A percentile compares a stretch with the other conserved stretches of the same genome.
Conservation (phyloP, 345 rosid species). For the Pistacia integerrima region DNA sequence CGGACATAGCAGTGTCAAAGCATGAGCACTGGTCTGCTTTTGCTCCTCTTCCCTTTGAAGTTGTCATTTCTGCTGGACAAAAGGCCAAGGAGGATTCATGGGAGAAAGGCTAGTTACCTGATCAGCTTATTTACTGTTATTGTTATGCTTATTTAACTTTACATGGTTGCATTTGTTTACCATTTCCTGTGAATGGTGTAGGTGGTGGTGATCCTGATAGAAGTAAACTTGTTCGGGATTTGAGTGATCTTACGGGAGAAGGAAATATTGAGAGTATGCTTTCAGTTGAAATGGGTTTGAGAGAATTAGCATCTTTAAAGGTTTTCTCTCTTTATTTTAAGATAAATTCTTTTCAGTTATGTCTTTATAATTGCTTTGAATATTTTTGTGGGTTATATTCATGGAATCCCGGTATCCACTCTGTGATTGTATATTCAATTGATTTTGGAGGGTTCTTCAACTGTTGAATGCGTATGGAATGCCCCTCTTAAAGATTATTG, state of each 20-base stretch:
- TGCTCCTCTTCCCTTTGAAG: conserved; percentile 97
- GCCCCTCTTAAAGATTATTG: neutral
- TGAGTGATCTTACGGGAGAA: conserved; percentile 87
- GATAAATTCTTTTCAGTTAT: conserved; percentile 3
- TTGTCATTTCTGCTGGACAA: conserved; percentile 95
- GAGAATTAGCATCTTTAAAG: conserved; percentile 90
- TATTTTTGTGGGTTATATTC: neutral
- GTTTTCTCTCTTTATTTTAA: conserved; percentile 34
- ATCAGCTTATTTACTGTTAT: conserved; percentile 1
- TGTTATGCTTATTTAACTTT: neutral
- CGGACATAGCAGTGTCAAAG: conserved; percentile 79
- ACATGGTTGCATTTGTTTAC: conserved; percentile 2
- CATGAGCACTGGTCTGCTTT: conserved; percentile 92
- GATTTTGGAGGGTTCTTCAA: neutral
- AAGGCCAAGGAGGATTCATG: conserved; percentile 80
- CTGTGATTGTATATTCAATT: neutral
- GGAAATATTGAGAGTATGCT: conserved; percentile 99
- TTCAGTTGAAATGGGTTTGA: conserved; percentile 96
- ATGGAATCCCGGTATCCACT: neutral
- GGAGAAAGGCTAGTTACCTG: conserved; percentile 58
- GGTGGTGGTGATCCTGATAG: conserved; percentile 54
- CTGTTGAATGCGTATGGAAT: conserved; percentile 2
- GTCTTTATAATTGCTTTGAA: conserved; percentile 4
- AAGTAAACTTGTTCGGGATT: conserved; percentile 53
- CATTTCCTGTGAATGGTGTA: conserved; percentile 29